phyloP scores from a whole-genome alignment of 164 flowering plant species.

The Magnolia sinica region DNA sequence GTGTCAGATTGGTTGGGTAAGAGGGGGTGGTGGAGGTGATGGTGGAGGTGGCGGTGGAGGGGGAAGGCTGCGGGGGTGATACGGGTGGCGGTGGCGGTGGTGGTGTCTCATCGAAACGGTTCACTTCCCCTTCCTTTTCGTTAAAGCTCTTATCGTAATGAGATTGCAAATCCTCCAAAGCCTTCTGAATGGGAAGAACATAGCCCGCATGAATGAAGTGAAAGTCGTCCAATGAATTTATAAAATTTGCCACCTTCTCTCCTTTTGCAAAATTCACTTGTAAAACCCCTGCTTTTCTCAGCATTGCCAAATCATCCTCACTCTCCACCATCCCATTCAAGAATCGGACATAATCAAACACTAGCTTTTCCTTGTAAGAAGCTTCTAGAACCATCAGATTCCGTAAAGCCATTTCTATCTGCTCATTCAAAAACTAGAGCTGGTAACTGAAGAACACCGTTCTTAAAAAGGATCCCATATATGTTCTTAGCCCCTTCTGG shows the following conservation, averaged over 20 bases:
- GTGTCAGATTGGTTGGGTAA: too few relatives aligned
- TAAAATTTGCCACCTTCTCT: neutral
- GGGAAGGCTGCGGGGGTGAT: too few relatives aligned
- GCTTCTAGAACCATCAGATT: neutral
- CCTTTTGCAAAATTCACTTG: slow-evolving; percentile 4
- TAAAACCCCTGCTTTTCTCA: slow-evolving; percentile 1
- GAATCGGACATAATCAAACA: neutral
- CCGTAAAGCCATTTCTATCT: neutral
- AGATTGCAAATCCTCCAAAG: too few relatives aligned
- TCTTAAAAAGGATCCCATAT: neutral
- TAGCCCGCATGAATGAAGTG: too few relatives aligned
- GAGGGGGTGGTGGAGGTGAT: too few relatives aligned
- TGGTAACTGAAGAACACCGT: neutral
- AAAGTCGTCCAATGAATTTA: neutral
- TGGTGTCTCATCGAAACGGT: too few relatives aligned
- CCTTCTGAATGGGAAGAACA: too few relatives aligned
- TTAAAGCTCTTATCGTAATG: too few relatives aligned
- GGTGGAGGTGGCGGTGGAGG: too few relatives aligned
- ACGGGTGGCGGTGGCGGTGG: too few relatives aligned
- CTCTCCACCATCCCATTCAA: neutral
- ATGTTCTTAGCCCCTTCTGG: too few relatives aligned
- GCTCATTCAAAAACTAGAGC: neutral
- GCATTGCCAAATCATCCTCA: neutral
- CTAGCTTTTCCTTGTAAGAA: neutral
- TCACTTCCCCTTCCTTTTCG: too few relatives aligned